phyloP scores from a whole-genome alignment of 2,329 filamentous ascomycete genomes.

The Aspergillus floridensis region DNA sequence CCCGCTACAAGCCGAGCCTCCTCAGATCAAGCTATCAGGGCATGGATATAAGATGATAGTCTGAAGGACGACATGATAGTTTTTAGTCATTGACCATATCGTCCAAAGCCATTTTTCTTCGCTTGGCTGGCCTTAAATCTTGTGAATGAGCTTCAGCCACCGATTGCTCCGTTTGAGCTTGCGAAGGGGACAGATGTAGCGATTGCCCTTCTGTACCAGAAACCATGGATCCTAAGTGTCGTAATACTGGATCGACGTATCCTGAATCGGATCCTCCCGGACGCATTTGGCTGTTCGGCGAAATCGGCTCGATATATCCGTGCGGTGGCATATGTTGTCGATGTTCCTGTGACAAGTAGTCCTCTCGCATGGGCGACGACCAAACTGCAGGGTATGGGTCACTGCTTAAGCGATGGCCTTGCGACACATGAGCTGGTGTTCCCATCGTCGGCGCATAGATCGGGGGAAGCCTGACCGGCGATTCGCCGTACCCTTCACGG shows the following conservation, averaged over 20 bases:
- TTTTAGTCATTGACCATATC: constrained; percentile 41
- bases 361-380: constrained; percentile 24
- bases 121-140: constrained; percentile 32
- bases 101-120: constrained; percentile 41
- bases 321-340: constrained; percentile 21
- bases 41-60: constrained; percentile 6
- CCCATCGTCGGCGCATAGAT: constrained; percentile 34
- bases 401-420: constrained; percentile 31
- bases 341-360: constrained; percentile 22
- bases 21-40: background rate
- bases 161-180: constrained; percentile 15
- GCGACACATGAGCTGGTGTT: constrained; percentile 18
- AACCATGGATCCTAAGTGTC: constrained; percentile 21
- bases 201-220: constrained; percentile 20
- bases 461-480: constrained; percentile 37
- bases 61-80: background rate
- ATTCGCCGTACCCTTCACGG: constrained; percentile 32
- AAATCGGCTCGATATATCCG: constrained; percentile 26
- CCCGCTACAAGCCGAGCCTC: constrained; percentile 20
- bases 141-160: constrained; percentile 19
- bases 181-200: constrained; percentile 17
- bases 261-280: constrained; percentile 24
- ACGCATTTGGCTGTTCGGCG: constrained; percentile 27
- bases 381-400: constrained; percentile 33
- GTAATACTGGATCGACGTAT: constrained; percentile 22